Base-by-base conservation (phyloP, 2,329 filamentous ascomycete genomes). In the Xylariaceae sp. region DNA sequence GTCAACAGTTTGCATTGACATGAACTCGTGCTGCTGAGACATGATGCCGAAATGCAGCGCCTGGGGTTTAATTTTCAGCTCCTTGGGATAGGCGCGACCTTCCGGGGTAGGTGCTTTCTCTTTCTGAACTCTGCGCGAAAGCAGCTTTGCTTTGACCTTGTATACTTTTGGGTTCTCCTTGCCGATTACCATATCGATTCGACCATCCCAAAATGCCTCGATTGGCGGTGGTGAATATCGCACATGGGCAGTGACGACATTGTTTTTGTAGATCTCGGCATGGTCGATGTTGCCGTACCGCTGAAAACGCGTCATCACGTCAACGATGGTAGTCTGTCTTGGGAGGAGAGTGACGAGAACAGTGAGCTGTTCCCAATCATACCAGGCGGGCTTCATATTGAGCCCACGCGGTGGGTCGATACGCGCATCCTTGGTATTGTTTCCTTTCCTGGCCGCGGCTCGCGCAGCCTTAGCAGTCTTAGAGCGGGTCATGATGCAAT, bases 1-100 rank as follows among this genome's bases (percentile, higher is more conserved):
- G 2, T 61, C 47, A 5, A 74, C 61, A 3, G 73, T 77, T 50
- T 78, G 78, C 76, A 88, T 80, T 6, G 75, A 69, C 66, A 85
- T 79, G 76, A 91, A 83, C 0, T 74, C 73, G 2, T 70, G 72
- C 3, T 80, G 76, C 8, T 53, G 45, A 4, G 54, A 47, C 30
- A 67, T 55, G 2, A 67, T 44, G 3, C 66, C 66, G 7, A 68
- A 68, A 50, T 66, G 56, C 35, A 67, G 26, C 1, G 31, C 6
- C 6, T 19, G 4, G n/a, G 62, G 64, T 26, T 49, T 6, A 5
- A 67, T 44, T 2, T 9, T 58, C 46, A 62, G 7, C n/a, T 46
- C 43, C 3, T 52, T 19, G 4, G 57, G 53, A 50, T 64, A 63
- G 1, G 3, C 50, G 12, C 39, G 50, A 12, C 59, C 59, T 32